Conservation (phyloP, 768 basidiomycete species). For the Pisolithus albus region DNA sequence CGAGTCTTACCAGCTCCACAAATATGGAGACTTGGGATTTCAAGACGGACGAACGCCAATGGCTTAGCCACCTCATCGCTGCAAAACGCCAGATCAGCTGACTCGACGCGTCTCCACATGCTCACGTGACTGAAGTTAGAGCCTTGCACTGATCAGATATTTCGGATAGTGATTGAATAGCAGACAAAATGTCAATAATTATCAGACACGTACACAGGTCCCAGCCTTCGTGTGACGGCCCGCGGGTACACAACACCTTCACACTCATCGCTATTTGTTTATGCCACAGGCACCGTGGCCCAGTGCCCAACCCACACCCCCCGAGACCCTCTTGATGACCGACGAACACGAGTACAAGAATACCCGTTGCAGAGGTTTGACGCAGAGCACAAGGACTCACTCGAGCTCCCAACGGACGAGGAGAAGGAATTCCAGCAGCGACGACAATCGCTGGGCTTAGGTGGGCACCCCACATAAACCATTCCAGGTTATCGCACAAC, state of each 20-base stretch:
- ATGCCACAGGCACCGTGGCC: neutral
- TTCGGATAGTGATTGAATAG: too few relatives aligned
- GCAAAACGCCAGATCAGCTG: too few relatives aligned
- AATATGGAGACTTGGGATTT: too few relatives aligned
- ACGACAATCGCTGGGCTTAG: constrained; percentile 12
- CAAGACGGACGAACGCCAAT: too few relatives aligned
- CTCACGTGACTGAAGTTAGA: too few relatives aligned
- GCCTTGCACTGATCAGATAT: too few relatives aligned
- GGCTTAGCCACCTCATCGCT: too few relatives aligned
- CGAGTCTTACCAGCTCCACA: too few relatives aligned
- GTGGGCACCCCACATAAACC: constrained; percentile 8
- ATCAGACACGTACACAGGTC: too few relatives aligned
- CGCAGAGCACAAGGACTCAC: constrained; percentile 3
- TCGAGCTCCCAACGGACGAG: constrained; percentile 12
- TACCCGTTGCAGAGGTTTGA: constrained; percentile 12
- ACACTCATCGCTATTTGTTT: constrained; percentile 6
- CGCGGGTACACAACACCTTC: constrained; percentile 8
- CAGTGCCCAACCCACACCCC: constrained; percentile 4
- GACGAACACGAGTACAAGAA: constrained; percentile 8
- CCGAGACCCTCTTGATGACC: constrained; percentile 13
- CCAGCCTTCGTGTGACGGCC: neutral
- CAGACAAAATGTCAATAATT: too few relatives aligned
- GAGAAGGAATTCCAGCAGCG: constrained; percentile 19
- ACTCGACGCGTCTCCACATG: too few relatives aligned
- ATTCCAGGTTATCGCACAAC: neutral